Base-by-base conservation (phyloP, 2,329 filamentous ascomycete species). In the Aspergillus sp. region DNA sequence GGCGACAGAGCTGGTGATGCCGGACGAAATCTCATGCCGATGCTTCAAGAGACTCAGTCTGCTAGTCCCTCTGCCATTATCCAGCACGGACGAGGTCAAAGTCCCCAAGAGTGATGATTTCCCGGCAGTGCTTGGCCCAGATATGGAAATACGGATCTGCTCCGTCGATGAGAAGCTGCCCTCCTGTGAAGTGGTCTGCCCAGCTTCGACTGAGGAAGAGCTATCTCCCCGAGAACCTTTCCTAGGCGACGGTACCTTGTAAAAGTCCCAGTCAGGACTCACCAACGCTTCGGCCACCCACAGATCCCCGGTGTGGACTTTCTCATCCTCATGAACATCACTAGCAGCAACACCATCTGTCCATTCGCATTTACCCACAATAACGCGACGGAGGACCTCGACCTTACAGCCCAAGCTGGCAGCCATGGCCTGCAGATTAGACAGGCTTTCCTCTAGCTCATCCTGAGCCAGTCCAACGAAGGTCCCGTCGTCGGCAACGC, bases 81-180 rank as follows among this genome's bases (percentile, higher is more conserved):
- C 95, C 18, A 96, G 80, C 1, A 88, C 90, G 1, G 92, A 92
- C 0, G 92, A 96, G 0, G 91, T 94, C 26, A 99, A 77, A 0
- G 91, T 96, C 0, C 95, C 95, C 1, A 99, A 77, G 22, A 99
- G 78, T 32, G 91, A 96, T 1, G 94, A 96, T 75, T 99, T 99
- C 0, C 95, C 95, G 49, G 91, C 95, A 51, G 89, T 91, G 10
- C 92, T 96, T 9, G 93, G 90, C 0, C 95, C 95, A 1, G 91
- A 92, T 54, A 99, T 81, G 1, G 93, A 96, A 24, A 98, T 83
- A 22, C 93, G 88, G 50, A 98, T 80, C 73, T 98, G 93, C 60
- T 92, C 84, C 2, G 85, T 87, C 11, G 77, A 80, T 4, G 87
- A 86, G 59, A 69, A 65, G 50, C 72, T 65, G 20, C 70, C 65